phyloP scores from a whole-genome alignment of 2,329 filamentous ascomycete species.

The Xylaria digitata region DNA sequence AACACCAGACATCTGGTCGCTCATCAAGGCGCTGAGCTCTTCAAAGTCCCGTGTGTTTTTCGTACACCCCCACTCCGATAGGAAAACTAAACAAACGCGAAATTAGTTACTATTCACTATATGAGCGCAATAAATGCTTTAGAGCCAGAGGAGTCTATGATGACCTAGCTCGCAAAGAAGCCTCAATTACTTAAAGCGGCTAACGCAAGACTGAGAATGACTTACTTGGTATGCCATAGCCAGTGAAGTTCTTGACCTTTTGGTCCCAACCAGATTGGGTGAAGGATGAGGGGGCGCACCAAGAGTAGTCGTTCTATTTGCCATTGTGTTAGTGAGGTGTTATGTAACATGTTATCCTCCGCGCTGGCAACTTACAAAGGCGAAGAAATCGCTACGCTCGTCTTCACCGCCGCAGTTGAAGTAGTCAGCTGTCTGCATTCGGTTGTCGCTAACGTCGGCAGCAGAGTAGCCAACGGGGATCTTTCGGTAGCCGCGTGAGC shows the following conservation, averaged over 20 bases:
- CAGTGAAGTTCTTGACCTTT: slow-evolving; percentile 88
- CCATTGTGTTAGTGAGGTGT: slow-evolving; percentile 33
- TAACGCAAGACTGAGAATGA: background rate
- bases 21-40: slow-evolving; percentile 85
- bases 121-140: background rate
- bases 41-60: slow-evolving; percentile 83
- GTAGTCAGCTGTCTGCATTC: slow-evolving; percentile 86
- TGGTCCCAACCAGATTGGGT: slow-evolving; percentile 80
- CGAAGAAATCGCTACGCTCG: slow-evolving; percentile 87
- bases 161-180: background rate
- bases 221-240: slow-evolving; percentile 79
- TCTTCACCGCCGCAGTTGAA: slow-evolving; percentile 93
- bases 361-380: slow-evolving; percentile 63
- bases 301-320: slow-evolving; percentile 81
- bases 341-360: background rate
- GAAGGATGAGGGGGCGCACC: slow-evolving; percentile 79
- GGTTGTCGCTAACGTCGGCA: slow-evolving; percentile 86
- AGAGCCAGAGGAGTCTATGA: no score
- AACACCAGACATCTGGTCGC: slow-evolving; percentile 80
- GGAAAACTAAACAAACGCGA: slow-evolving; percentile 68
- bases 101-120: background rate
- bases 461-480: slow-evolving; percentile 81
- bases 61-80: slow-evolving; percentile 94
- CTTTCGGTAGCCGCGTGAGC: slow-evolving; percentile 68
- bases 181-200: no score